A percentile compares a stretch with the other conserved stretches of the same genome.
Evolutionary conservation across 257 asterid genomes (phyloP).

Genomic region (Przewalskia tangutica): DNA sequence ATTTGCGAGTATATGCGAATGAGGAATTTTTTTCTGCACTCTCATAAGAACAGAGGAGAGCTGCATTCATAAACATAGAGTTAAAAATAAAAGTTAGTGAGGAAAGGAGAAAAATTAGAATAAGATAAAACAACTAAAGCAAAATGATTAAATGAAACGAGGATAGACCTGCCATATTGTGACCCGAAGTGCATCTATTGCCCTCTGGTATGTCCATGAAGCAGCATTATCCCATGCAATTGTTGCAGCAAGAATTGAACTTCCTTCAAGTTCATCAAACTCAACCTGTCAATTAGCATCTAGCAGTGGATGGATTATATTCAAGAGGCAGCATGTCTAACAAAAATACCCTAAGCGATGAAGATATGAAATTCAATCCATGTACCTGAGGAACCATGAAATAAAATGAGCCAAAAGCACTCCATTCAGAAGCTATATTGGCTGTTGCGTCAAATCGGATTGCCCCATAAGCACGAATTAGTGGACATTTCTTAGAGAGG

Average conservation of each 20-base stretch:
- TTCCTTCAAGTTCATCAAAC: slow-evolving; percentile 81
- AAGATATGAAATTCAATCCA: not conserved
- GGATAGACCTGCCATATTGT: slow-evolving; percentile 61
- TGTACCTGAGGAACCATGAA: slow-evolving; percentile 90
- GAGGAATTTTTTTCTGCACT: slow-evolving; percentile 22
- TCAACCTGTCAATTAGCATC: slow-evolving; percentile 56
- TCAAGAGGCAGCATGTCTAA: not conserved
- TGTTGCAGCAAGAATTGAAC: slow-evolving; percentile 86
- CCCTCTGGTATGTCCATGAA: slow-evolving; percentile 50
- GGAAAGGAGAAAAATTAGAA: not conserved
- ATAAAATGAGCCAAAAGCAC: slow-evolving; percentile 80
- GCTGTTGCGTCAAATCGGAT: slow-evolving; percentile 75
- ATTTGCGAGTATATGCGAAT: slow-evolving; percentile 37
- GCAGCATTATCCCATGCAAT: slow-evolving; percentile 83
- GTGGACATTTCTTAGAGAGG: slow-evolving; percentile 70
- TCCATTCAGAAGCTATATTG: slow-evolving; percentile 64
- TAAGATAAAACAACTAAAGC: not conserved
- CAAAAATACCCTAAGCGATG: not conserved
- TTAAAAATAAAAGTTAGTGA: not conserved
- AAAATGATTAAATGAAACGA: not conserved
- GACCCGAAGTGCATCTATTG: slow-evolving; percentile 58
- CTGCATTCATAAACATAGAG: slow-evolving; percentile 27
- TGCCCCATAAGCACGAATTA: slow-evolving; percentile 93
- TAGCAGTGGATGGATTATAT: slow-evolving; percentile 11
- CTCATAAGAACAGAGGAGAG: slow-evolving; percentile 41